Base-by-base conservation (phyloP, 1,139 yeast species). In the Hanseniaspora gamundiae region DNA sequence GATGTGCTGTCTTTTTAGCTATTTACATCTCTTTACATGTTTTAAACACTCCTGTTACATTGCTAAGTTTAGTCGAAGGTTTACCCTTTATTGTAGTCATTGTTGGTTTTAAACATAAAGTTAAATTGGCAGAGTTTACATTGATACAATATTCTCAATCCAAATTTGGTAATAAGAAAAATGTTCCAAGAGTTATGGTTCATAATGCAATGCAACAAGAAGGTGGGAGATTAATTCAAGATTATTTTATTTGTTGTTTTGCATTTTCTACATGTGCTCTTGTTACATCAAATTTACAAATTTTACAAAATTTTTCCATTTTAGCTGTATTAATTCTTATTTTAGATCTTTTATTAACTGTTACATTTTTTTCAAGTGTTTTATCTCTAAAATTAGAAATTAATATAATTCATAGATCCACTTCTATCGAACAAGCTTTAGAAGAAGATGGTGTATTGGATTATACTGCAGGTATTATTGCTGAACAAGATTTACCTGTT, bases 361-460 rank as follows among this genome's bases (percentile, higher is more conserved):
- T 78, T 56, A 85, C 97, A 2, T 88, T 88, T 62, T 91, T 73
- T 62, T 72, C 94, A 13, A 91, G 96, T 2, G 77, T 87, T 43
- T 73, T 91, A 53, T 80, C 95, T 1, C 73, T 91, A 62, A 91
- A 91, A 64, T 78, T 93, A 38, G 97, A 93, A 64, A 86, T 91
- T 59, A 79, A 79, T 58, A 73, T 87, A 51, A 94, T 94, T 48
- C 86, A 91, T 64, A 78, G 88, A 53, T 83, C 91, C 42, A 80
- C 87, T 48, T 76, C 79, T 47, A 74, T 88, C 59, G 80, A 83
- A 58, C 79, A 76, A 52, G 91, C 87, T 20, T 70, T 91, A 52
- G 95, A 88, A 65, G 98, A 91, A 61, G 98, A 93, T 56, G 98
- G 98, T 20, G 76, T 91, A 36, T 74, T 86, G 40, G 78, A 78